Evolutionary conservation across 208 protist genomes (phyloP), one percentile per base, ranked within the genome.

Genomic region (Trypanosoma cruzi): DNA sequence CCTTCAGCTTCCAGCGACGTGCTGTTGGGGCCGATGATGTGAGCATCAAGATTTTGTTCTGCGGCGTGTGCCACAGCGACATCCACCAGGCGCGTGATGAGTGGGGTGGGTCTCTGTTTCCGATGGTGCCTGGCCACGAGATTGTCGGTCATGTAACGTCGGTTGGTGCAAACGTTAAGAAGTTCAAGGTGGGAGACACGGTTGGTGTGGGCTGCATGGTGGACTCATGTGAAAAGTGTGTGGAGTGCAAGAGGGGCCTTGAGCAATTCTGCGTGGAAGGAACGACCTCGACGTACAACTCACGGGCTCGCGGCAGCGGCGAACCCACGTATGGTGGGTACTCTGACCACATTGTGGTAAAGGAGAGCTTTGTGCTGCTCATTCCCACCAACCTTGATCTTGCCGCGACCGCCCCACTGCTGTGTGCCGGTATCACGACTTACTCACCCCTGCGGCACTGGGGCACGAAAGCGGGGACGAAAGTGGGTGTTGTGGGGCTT

Each of bases 201-300:
- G 90, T 96, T 37, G 93, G 89, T 28, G 88, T 97, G 31, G 93
- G 93, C 65, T 95, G 88, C 81, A 84, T 92, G 49, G 93, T 97
- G 60, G 89, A 94, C 80, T 88, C 84, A n/a, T 97, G 93, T 80
- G 56, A 57, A 24, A 28, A 69, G 20, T 96, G 90, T 73, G 13
- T 71, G 26, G 61, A 79, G 71, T 95, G 92, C 78, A 59, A 90
- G 54, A 58, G 76, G 56, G 86, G 81, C 40, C 61, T 84, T 36
- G 88, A 93, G 80, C 77, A 94, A 73, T 90, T 88, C 73, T 97
- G 92, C 79, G 14, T 13, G 13, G 80, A 87, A 5, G 78, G 76
- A 60, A 67, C 68, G 26, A 75, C 77, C 4, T 29, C 44, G 36
- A 94, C 88, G 4, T 95, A 95, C 81, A 86, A 88, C 73, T 54